These are phyloP conservation scores for Biscogniauxia mediterranea DNA, from an alignment of 2,329 filamentous ascomycete species.

Conservation along the genomic window DNA sequence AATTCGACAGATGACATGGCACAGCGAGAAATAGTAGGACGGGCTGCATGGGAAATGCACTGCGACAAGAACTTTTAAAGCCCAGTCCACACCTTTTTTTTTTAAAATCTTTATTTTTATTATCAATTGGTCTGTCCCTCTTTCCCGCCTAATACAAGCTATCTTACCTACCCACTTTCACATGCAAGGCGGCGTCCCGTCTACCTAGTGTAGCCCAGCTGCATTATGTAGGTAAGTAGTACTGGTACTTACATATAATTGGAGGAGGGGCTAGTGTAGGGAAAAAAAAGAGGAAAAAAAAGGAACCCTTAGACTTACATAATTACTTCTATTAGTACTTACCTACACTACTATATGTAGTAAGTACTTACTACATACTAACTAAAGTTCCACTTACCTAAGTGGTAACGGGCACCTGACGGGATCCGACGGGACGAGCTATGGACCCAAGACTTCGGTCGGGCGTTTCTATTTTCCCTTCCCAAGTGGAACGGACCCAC, in stretches of 20 bases:
- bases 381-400: no score
- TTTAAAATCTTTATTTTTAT: background rate
- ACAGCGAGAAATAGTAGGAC: background rate
- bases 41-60: background rate
- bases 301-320: no score
- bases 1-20: background rate
- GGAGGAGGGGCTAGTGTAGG: no score
- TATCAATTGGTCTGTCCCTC: no score
- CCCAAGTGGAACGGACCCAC: background rate
- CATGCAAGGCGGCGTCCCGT: conserved; percentile 1
- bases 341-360: no score
- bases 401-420: background rate
- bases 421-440: background rate
- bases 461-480: background rate
- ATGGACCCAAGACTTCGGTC: background rate
- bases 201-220: background rate
- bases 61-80: background rate
- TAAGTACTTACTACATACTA: no score
- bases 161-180: conserved; percentile 8
- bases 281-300: no score
- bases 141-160: no score
- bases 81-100: background rate
- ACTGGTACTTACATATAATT: background rate
- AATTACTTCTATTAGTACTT: no score
- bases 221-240: background rate